phyloP scores from a whole-genome alignment of 2,329 filamentous ascomycete species.

The Juglanconis oblonga region DNA sequence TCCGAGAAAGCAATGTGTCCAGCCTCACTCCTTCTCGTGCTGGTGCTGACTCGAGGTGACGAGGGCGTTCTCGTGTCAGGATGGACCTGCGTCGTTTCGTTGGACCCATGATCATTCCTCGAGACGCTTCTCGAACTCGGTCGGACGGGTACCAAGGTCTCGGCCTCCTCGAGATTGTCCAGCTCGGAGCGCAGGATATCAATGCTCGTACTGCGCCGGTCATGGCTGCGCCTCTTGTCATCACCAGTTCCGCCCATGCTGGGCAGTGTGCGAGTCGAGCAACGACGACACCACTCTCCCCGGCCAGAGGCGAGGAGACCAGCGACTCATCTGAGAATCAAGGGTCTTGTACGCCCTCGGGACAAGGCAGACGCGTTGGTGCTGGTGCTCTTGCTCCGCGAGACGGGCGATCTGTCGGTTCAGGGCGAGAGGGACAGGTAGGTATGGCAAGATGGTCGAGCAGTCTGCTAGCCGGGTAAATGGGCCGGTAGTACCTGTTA shows the following conservation, averaged over 20 bases:
- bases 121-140: not conserved
- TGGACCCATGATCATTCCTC: not conserved
- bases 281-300: not conserved
- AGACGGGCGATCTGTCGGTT: too few species aligned
- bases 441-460: too few species aligned
- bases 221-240: slow-evolving; percentile 11
- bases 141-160: slow-evolving; percentile 4
- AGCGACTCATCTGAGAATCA: slow-evolving; percentile 2
- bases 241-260: slow-evolving; percentile 21
- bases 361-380: too few species aligned
- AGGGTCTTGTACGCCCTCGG: not conserved
- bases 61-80: not conserved
- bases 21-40: slow-evolving; percentile 10
- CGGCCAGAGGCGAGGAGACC: not conserved
- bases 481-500: too few species aligned
- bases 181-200: slow-evolving; percentile 24
- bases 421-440: too few species aligned
- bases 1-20: slow-evolving; percentile 13
- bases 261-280: not conserved
- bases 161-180: slow-evolving; percentile 24
- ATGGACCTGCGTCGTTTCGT: not conserved
- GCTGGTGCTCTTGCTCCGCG: too few species aligned
- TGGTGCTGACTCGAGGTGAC: slow-evolving; percentile 1
- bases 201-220: slow-evolving; percentile 15
- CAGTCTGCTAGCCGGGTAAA: too few species aligned